A percentile compares a stretch with the other conserved stretches of the same genome.
Evolutionary conservation across 768 basidiomycete species (phyloP).

Genomic region (Tulasnella sp.): DNA sequence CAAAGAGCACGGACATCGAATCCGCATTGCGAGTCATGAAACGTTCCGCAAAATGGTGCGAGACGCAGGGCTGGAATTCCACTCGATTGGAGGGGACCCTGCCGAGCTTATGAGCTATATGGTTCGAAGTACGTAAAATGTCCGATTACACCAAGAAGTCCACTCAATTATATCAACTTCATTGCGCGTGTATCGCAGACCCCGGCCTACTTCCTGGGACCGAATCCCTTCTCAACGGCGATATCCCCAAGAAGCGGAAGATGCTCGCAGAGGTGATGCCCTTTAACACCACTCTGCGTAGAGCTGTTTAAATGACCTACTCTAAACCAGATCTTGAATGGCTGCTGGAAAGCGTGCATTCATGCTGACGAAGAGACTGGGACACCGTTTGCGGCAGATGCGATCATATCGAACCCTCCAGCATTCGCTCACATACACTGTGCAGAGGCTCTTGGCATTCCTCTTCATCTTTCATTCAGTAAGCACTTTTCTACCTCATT

Average conservation of each 20-base stretch:
- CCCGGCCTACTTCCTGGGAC: conserved; percentile 53
- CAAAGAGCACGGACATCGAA: conserved; percentile 40
- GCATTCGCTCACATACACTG: conserved; percentile 55
- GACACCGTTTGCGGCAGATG: conserved; percentile 43
- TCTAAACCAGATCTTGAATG: conserved; percentile 55
- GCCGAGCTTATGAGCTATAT: conserved; percentile 59
- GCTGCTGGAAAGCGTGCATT: conserved; percentile 45
- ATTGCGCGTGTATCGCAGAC: conserved; percentile 28
- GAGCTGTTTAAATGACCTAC: too few relatives aligned
- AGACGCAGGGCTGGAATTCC: conserved; percentile 45
- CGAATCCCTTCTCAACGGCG: conserved; percentile 47
- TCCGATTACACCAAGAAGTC: not conserved
- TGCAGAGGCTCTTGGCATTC: conserved; percentile 51
- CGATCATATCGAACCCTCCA: conserved; percentile 57
- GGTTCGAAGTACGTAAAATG: conserved; percentile 54
- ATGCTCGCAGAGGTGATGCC: conserved; percentile 38
- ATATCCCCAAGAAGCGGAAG: conserved; percentile 46
- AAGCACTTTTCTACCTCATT: conserved; percentile 20
- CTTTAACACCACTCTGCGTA: not conserved
- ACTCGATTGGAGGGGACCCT: conserved; percentile 49
- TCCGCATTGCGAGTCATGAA: conserved; percentile 51
- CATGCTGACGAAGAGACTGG: conserved; percentile 36
- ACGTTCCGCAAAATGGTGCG: conserved; percentile 46
- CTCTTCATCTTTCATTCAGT: conserved; percentile 48
- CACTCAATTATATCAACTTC: too few relatives aligned